These are phyloP conservation scores for Aspergillus texensis DNA, from an alignment of 2,329 filamentous ascomycete genomes.

Conservation along the genomic window DNA sequence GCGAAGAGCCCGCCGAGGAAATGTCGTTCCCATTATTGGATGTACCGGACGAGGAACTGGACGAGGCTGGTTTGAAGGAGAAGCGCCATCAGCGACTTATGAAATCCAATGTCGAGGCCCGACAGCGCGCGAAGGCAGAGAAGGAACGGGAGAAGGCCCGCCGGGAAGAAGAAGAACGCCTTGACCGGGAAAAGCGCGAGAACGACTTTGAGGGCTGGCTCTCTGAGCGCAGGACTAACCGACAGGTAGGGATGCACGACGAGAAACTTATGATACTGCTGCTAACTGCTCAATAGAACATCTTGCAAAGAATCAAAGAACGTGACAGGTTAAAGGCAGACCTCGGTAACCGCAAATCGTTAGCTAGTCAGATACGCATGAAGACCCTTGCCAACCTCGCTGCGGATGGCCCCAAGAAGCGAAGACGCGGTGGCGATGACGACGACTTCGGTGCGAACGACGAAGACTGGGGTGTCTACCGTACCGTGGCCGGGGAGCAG, in stretches of 20 bases:
- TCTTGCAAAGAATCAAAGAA: slow-evolving; percentile 86
- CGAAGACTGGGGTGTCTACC: slow-evolving; percentile 96
- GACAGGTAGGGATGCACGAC: slow-evolving; percentile 48
- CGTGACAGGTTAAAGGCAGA: slow-evolving; percentile 91
- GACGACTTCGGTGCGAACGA: slow-evolving; percentile 97
- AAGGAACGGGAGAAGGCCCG: slow-evolving; percentile 92
- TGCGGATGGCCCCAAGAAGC: slow-evolving; percentile 81
- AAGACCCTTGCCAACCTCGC: slow-evolving; percentile 96
- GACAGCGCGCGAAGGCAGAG: slow-evolving; percentile 90
- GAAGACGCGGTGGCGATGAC: slow-evolving; percentile 86
- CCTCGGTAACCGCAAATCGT: slow-evolving; percentile 91
- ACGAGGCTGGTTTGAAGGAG: slow-evolving; percentile 86
- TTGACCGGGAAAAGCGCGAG: slow-evolving; percentile 80
- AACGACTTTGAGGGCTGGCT: slow-evolving; percentile 87
- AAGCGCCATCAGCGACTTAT: slow-evolving; percentile 90
- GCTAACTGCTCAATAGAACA: slow-evolving; percentile 51
- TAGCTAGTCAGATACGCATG: slow-evolving; percentile 96
- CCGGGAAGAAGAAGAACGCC: slow-evolving; percentile 76
- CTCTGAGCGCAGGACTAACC: slow-evolving; percentile 74
- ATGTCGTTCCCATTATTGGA: slow-evolving; percentile 86
- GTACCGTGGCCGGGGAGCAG: slow-evolving; percentile 78
- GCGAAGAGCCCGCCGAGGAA: slow-evolving; percentile 74
- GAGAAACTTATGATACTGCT: background rate
- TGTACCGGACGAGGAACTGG: slow-evolving; percentile 85
- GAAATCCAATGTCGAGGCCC: slow-evolving; percentile 92